Evolutionary conservation across 768 basidiomycete genomes (phyloP).

Genomic region (Leccinellum luteum): DNA sequence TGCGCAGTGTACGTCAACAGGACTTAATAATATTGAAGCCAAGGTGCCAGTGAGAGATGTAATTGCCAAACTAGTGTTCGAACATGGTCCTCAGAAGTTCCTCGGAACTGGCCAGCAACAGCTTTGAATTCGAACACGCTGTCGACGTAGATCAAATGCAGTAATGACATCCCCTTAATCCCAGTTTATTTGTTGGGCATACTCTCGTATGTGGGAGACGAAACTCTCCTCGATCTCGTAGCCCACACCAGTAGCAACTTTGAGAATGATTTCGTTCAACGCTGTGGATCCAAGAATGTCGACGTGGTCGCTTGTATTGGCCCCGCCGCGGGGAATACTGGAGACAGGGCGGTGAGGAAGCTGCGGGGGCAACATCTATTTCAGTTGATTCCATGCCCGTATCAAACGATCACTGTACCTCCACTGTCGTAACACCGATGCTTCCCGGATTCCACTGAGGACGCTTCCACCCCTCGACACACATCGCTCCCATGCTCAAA

Average conservation of each 20-base stretch:
- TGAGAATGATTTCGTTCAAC: conserved; percentile 87
- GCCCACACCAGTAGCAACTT: conserved; percentile 83
- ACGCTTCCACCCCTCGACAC: conserved; percentile 91
- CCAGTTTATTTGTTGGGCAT: conserved; percentile 74
- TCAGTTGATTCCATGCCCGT: conserved; percentile 1
- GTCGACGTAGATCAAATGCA: neutral
- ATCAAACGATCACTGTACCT: conserved; percentile 47
- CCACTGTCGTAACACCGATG: conserved; percentile 84
- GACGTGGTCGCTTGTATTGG: conserved; percentile 89
- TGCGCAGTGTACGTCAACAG: neutral
- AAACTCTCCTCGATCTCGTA: conserved; percentile 66
- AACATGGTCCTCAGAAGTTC: neutral
- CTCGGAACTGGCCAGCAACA: neutral
- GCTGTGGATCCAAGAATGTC: conserved; percentile 78
- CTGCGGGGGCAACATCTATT: conserved; percentile 36
- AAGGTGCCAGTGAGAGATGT: neutral
- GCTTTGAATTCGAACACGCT: neutral
- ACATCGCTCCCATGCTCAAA: conserved; percentile 91
- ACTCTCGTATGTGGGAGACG: conserved; percentile 77
- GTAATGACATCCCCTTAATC: conserved; percentile 41
- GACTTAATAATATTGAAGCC: conserved; percentile 1
- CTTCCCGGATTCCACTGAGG: conserved; percentile 88
- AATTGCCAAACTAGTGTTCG: neutral
- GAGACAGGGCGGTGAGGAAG: conserved; percentile 75
- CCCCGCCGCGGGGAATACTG: conserved; percentile 82